phyloP scores from a whole-genome alignment of 495 filamentous ascomycete species.

The Podospora didyma region DNA sequence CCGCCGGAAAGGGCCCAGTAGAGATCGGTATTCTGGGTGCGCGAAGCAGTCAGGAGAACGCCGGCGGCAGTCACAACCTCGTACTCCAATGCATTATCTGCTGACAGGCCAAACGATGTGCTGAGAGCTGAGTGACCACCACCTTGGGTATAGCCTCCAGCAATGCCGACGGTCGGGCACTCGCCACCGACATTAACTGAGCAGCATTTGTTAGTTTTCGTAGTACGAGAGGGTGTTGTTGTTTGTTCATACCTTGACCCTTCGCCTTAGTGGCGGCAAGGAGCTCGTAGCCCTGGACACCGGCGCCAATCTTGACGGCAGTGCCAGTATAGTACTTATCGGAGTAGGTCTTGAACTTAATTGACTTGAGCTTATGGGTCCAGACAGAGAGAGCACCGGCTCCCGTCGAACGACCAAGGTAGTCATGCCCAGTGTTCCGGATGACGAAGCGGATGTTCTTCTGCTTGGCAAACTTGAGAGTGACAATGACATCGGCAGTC shows the following conservation, averaged over 20 bases:
- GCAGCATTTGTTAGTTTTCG: too few relatives aligned
- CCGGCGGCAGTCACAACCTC: constrained; percentile 54
- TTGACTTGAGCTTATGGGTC: constrained; percentile 50
- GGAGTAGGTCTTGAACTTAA: constrained; percentile 38
- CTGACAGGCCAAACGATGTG: constrained; percentile 54
- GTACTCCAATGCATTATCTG: constrained; percentile 57
- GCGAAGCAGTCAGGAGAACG: constrained; percentile 42
- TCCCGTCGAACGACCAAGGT: constrained; percentile 47
- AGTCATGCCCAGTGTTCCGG: constrained; percentile 47
- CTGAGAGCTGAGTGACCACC: constrained; percentile 57
- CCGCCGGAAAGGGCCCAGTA: constrained; percentile 62
- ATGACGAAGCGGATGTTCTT: constrained; percentile 46
- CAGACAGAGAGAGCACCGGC: constrained; percentile 47
- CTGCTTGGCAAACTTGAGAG: constrained; percentile 43
- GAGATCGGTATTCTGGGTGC: constrained; percentile 47
- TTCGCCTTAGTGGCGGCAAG: constrained; percentile 39
- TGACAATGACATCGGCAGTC: constrained; percentile 35
- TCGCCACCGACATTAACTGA: constrained; percentile 51
- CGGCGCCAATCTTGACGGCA: constrained; percentile 55
- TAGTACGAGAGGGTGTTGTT: too few relatives aligned
- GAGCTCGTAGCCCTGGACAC: constrained; percentile 53
- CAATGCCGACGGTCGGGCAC: constrained; percentile 49
- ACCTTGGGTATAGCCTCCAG: constrained; percentile 55
- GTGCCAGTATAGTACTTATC: constrained; percentile 38
- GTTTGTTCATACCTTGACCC: too few relatives aligned